Percentiles rank a stretch among this genome's conserved stretches.
Conservation (phyloP, 495 filamentous ascomycete species). For the Aspergillus sclerotiicarbonarius region DNA sequence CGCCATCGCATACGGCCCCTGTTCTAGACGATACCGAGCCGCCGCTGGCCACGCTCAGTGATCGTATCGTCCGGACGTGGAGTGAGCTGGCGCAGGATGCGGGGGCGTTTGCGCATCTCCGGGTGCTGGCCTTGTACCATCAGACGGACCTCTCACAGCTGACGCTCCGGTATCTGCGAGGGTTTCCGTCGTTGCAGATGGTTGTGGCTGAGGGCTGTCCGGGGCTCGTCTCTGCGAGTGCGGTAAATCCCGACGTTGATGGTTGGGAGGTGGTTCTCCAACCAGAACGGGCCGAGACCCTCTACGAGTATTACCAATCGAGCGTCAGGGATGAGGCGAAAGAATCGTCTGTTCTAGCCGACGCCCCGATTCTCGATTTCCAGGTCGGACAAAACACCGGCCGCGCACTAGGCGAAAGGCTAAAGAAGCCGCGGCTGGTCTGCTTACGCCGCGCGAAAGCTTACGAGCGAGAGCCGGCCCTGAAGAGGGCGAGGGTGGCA, state of each 20-base stretch:
- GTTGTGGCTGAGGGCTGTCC: slow-evolving; percentile 29
- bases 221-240: slow-evolving; percentile 3
- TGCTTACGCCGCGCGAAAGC: slow-evolving; percentile 15
- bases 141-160: slow-evolving; percentile 26
- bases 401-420: neutral
- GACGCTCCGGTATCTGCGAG: slow-evolving; percentile 24
- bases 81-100: slow-evolving; percentile 28
- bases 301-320: slow-evolving; percentile 19
- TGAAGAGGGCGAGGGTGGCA: slow-evolving; percentile 14
- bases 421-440: neutral
- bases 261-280: slow-evolving; percentile 12
- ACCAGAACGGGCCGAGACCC: slow-evolving; percentile 3
- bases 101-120: slow-evolving; percentile 33
- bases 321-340: slow-evolving; percentile 5
- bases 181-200: slow-evolving; percentile 30
- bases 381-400: slow-evolving; percentile 19
- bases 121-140: slow-evolving; percentile 31
- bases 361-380: slow-evolving; percentile 23
- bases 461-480: slow-evolving; percentile 4
- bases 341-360: neutral
- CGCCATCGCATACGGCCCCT: neutral
- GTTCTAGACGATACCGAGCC: slow-evolving; percentile 3
- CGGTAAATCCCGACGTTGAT: neutral
- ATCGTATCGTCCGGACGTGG: slow-evolving; percentile 42
- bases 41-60: slow-evolving; percentile 23